phyloP scores from a whole-genome alignment of 805 yeast species.

The Sungouiozyma intestinalis region DNA sequence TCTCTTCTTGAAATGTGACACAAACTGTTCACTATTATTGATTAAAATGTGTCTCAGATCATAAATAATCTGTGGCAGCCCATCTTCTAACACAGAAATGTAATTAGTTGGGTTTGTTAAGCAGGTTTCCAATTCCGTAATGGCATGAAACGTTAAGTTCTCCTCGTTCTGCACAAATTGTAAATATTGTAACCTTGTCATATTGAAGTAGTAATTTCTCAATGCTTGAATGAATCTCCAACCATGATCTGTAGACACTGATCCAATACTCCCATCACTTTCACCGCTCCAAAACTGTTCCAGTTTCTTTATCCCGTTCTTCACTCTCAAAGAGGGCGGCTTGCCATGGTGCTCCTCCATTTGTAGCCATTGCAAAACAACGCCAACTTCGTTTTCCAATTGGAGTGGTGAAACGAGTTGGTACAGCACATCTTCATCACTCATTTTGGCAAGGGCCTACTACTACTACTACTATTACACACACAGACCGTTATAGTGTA shows the following conservation, averaged over 20 bases:
- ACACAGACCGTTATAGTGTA: too few species aligned
- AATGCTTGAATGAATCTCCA: background rate
- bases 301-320: slow-evolving; percentile 9
- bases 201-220: slow-evolving; percentile 13
- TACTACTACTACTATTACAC: background rate
- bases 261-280: background rate
- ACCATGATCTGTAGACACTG: slow-evolving; percentile 3
- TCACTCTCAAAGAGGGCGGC: slow-evolving; percentile 20
- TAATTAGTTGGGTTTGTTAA: slow-evolving; percentile 19
- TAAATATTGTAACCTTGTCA: slow-evolving; percentile 19
- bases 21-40: slow-evolving; percentile 11
- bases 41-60: slow-evolving; percentile 20
- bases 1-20: slow-evolving; percentile 5
- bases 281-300: slow-evolving; percentile 2
- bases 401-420: slow-evolving; percentile 1
- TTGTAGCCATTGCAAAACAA: slow-evolving; percentile 18
- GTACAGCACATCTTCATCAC: background rate
- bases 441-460: background rate
- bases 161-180: background rate
- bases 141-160: slow-evolving; percentile 1
- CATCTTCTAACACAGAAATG: slow-evolving; percentile 8
- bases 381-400: slow-evolving; percentile 16
- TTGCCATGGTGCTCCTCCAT: slow-evolving; percentile 20
- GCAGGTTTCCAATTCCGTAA: slow-evolving; percentile 14
- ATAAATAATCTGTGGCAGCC: slow-evolving; percentile 14